Evolutionary conservation across 129 eudicot species (phyloP), one percentile per base, ranked within the genome.

Genomic region (Tanacetum coccineum): DNA sequence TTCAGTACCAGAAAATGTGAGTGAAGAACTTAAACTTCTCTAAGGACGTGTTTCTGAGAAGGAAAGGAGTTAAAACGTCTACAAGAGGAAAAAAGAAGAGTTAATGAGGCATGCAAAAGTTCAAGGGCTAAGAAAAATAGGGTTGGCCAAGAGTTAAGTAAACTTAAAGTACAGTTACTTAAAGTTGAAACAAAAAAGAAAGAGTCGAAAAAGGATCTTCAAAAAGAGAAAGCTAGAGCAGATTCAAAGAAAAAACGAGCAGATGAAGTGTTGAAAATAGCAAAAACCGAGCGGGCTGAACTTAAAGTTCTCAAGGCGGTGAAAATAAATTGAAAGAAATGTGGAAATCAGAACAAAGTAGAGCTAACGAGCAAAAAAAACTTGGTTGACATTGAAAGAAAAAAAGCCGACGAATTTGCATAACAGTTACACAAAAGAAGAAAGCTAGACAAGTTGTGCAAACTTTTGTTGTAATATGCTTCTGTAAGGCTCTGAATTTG

Each of bases 211-310:
- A 52, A 67, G 36, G 70, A 78, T 67, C 66, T 84, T 59, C 87
- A 84, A 17, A 81, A 72, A 44, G 99, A 93, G 74, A 78, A 47
- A 64, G 62, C 13, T 51, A 72, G 81, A 72, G 78, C 68, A 66
- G 73, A 71, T 49, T 66, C 36, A 4, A 79, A 74, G 76, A 59
- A 32, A 68, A 71, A 22, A 13, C 53, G 59, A 71, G 78, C 78
- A 59, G 74, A 72, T 72, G 78, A 78, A 78, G 65, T 36, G 19
- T 73, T 57, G 65, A 69, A 67, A 78, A 61, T 55, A 53, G 70
- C 71, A 52, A 78, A 72, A 50, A 51, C 70, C 66, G 68, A 66
- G 47, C 65, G 60, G 69, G 32, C 52, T 21, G 78, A 76, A 74
- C 21, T 60, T 50, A 73, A 76, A 73, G 73, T 66, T 26, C 67